These are phyloP conservation scores for Schizosaccharomyces cryophilus DNA, from an alignment of 805 yeast species.

Conservation along the genomic window DNA sequence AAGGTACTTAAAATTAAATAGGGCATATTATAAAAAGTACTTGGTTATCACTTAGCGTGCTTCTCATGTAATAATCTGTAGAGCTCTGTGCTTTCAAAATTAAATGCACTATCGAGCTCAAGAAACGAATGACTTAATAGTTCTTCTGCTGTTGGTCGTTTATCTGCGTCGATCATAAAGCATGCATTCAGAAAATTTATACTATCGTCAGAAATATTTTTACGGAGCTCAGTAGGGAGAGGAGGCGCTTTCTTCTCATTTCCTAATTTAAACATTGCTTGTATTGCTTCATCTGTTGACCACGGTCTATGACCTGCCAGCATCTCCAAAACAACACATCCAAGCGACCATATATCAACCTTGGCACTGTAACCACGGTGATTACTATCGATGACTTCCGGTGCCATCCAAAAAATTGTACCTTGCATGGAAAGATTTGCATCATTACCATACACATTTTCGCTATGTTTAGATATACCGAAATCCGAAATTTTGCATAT, in stretches of 20 bases:
- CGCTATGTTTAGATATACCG: slow-evolving; percentile 51
- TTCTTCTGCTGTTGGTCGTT: slow-evolving; percentile 64
- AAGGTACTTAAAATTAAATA: too few species aligned
- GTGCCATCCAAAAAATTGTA: slow-evolving; percentile 99
- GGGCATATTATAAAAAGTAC: neutral
- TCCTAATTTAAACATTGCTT: slow-evolving; percentile 78
- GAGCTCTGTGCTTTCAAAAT: neutral
- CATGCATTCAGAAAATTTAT: slow-evolving; percentile 50
- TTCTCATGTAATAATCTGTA: neutral
- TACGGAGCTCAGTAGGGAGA: slow-evolving; percentile 66
- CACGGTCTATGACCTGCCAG: slow-evolving; percentile 94
- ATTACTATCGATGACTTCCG: slow-evolving; percentile 67
- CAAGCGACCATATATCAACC: slow-evolving; percentile 93
- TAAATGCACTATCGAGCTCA: neutral
- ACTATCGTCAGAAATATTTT: slow-evolving; percentile 38
- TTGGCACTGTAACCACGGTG: slow-evolving; percentile 91
- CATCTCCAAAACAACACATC: slow-evolving; percentile 94
- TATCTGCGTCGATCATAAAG: slow-evolving; percentile 53
- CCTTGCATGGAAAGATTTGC: slow-evolving; percentile 96
- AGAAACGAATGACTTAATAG: slow-evolving; percentile 29
- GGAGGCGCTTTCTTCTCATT: slow-evolving; percentile 57
- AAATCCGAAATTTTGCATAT: slow-evolving; percentile 68
- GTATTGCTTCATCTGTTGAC: slow-evolving; percentile 85
- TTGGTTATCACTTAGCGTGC: neutral
- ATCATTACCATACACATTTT: slow-evolving; percentile 62